Base-by-base conservation (phyloP, 2,329 filamentous ascomycete species). In the Pseudocercospora vitis region DNA sequence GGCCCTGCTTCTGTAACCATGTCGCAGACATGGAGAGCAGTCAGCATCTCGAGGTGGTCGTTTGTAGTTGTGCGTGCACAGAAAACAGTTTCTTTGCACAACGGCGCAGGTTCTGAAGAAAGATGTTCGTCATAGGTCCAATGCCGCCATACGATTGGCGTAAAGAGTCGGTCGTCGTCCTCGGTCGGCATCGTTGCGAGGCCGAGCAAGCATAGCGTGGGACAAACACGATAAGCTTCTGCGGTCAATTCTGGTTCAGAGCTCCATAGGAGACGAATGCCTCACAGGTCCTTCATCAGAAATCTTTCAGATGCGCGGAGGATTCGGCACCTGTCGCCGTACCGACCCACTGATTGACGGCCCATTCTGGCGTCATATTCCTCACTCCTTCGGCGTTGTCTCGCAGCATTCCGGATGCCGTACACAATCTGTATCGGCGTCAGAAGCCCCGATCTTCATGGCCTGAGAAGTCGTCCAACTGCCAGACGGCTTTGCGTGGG, bases 1-100 rank as follows among this genome's bases (percentile, higher is more conserved):
- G 48, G 35, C 48, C 23, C 48, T 50, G 48, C 48, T 50, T 50
- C 48, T 33, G 48, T 18, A 14, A 50, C 2, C 24, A 39, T 4
- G 9, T 28, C 33, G n/a, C 11, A 23, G 18, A 50, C 14, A 42
- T 45, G n/a, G 23, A 26, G 14, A 16, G 14, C 12, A 16, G 21
- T 9, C 14, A 18, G 23, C n/a, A 9, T 8, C 21, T 29, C 7
- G n/a, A n/a, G 16, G 16, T 12, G 23, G 5, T 16, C 6, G 23
- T 3, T 12, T 21, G 3, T n/a, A 50, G 2, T 24, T 44, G 19
- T 44, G 35, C 37, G 9, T 32, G 37, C 48, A 50, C n/a, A 45
- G 26, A 12, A 5, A 11, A 12, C 4, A 14, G 29, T 16, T 21
- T 16, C 32, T 50, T 40, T 50, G 48, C 33, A 50, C 33, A 50